phyloP scores from a whole-genome alignment of 1,284 basidiomycete genomes.

The Tilletia caries region DNA sequence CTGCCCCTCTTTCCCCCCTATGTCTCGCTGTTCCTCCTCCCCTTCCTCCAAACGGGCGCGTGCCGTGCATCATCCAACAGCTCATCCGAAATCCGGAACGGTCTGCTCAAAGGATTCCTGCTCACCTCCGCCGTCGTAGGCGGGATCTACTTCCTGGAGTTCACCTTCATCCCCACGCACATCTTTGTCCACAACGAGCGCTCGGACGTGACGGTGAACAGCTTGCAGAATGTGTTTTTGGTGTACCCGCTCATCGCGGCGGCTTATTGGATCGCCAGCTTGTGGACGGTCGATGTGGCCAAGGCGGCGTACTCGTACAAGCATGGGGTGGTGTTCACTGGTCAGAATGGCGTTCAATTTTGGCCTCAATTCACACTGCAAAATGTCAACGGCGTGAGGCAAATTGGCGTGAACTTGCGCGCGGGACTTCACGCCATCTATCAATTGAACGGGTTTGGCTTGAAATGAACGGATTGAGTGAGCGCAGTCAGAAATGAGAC shows the following conservation, averaged over 20 bases:
- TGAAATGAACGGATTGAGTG: too few species aligned
- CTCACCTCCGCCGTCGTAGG: slow-evolving; percentile 41
- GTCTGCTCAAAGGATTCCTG: slow-evolving; percentile 44
- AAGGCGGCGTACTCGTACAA: slow-evolving; percentile 41
- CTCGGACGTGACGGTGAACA: slow-evolving; percentile 6
- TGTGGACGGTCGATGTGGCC: slow-evolving; percentile 48
- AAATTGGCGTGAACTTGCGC: too few species aligned
- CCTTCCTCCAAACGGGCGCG: too few species aligned
- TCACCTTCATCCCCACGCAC: slow-evolving; percentile 46
- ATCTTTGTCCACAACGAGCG: slow-evolving; percentile 25
- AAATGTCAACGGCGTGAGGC: too few species aligned
- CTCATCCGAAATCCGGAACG: slow-evolving; percentile 37
- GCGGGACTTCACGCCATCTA: too few species aligned
- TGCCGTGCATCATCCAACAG: slow-evolving; percentile 7
- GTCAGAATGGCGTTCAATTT: too few species aligned
- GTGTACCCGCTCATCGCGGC: slow-evolving; percentile 49
- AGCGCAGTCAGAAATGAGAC: too few species aligned
- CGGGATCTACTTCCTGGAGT: slow-evolving; percentile 45
- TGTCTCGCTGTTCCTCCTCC: background rate
- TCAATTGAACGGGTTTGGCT: too few species aligned
- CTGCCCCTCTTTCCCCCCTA: background rate
- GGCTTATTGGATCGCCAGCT: slow-evolving; percentile 47
- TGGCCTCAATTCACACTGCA: too few species aligned
- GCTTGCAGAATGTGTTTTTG: slow-evolving; percentile 38
- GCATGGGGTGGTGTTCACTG: too few species aligned